Evolutionary conservation across 345 rosid species (phyloP).

Genomic region (Salix brachista): DNA sequence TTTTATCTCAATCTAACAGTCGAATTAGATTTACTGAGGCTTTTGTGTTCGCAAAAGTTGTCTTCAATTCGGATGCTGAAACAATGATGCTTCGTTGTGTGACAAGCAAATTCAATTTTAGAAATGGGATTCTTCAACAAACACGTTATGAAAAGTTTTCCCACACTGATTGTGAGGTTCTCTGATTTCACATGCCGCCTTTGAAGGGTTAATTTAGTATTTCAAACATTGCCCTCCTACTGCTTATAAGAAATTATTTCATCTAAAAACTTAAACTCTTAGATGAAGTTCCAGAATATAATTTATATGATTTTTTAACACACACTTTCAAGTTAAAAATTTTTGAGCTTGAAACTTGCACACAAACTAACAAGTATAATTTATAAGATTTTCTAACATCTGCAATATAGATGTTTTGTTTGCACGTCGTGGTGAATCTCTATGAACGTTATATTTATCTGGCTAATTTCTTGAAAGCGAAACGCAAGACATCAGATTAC

Average conservation of each 20-base stretch:
- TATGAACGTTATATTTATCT: slow-evolving; percentile 29
- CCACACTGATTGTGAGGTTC: background rate
- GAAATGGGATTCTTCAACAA: background rate
- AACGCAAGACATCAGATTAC: slow-evolving; percentile 55
- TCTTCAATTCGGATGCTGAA: background rate
- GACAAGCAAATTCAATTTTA: background rate
- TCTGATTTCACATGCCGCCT: background rate
- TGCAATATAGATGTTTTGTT: slow-evolving; percentile 52
- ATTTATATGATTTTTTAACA: too few species aligned
- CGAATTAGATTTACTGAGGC: background rate
- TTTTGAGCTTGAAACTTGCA: too few species aligned
- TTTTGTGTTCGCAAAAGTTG: background rate
- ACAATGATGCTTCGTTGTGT: background rate
- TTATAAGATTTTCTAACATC: background rate
- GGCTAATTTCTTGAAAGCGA: slow-evolving; percentile 64
- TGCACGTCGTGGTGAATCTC: slow-evolving; percentile 26
- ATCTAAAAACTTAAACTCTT: too few species aligned
- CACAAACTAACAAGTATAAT: too few species aligned
- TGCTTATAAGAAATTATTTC: too few species aligned
- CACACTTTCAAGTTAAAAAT: too few species aligned
- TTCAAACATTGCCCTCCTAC: too few species aligned
- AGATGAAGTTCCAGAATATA: too few species aligned
- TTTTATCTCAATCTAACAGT: too few species aligned
- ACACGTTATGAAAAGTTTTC: background rate
- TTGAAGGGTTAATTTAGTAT: background rate